Base-by-base conservation (phyloP, 202 grass and related monocot species). In the Brachypodium distachyon region DNA sequence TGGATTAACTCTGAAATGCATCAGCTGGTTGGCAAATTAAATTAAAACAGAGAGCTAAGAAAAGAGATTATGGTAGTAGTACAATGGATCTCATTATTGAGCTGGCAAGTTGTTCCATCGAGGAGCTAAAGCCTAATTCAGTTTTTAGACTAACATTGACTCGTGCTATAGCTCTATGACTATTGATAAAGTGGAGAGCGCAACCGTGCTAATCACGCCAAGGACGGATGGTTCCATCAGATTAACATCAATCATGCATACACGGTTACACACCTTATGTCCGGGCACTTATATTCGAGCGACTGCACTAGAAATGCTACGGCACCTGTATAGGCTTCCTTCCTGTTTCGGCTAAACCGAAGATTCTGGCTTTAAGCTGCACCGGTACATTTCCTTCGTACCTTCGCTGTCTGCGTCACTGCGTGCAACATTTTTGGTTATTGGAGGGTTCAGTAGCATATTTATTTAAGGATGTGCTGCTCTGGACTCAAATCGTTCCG, bases 61-160 rank as follows among this genome's bases (percentile, higher is more conserved):
- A 64, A 9, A 21, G 26, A 51, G 46, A 42, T 53, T 54, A 7
- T 26, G 38, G 46, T 19, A 36, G 21, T 7, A 33, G 27, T 41
- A 34, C 25, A 1, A 40, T 52, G 23, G 11, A 64, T 50, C 44
- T 54, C 21, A 41, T 23, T 10, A 62, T 31, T 53, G 22, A 64
- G 72, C 48, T 64, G 38, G 47, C 28, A 29, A 33, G 55, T 32
- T 29, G 84, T 81, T 81, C 36, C 62, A 69, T 86, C 72, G 16
- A 34, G 12, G 37, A 23, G 67, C 29, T 52, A 6, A 78, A 28
- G 3, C 36, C 41, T 23, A 21, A 31, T 70, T 55, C 71, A 36
- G 25, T 4, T 36, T 65, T 13, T 13, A 42, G 42, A 68, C 41
- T 12, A 53, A 3, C 82, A 36, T 14, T 51, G 69, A 52, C 36